Conservation (phyloP, 257 asterid species). For the Voacanga thouarsii region DNA sequence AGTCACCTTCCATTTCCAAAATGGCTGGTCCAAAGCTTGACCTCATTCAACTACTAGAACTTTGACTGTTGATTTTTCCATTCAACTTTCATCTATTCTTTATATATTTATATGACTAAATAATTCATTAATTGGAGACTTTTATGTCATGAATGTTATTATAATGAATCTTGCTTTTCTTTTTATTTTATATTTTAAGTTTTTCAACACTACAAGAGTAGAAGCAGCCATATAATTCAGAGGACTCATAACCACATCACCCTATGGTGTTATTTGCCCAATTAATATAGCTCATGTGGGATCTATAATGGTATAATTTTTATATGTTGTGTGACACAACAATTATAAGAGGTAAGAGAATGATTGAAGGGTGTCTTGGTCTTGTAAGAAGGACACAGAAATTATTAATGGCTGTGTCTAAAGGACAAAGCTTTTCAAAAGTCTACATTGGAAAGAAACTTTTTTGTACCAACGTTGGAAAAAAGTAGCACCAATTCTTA, state of each 20-base stretch:
- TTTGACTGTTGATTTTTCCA: neutral
- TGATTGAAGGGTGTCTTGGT: neutral
- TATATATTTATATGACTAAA: neutral
- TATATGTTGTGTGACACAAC: no score
- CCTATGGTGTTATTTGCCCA: no score
- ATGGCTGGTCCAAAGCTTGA: neutral
- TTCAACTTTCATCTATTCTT: neutral
- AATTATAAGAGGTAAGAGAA: neutral
- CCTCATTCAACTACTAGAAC: neutral
- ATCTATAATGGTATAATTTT: no score
- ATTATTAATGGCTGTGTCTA: neutral
- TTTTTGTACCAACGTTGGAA: neutral
- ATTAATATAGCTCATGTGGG: no score
- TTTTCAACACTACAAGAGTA: neutral
- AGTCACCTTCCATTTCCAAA: neutral
- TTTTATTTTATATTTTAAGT: neutral
- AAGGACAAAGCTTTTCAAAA: neutral
- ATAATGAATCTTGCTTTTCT: neutral
- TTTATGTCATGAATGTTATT: neutral
- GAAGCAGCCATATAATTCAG: neutral
- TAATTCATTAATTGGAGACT: neutral
- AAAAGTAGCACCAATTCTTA: neutral
- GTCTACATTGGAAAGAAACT: neutral
- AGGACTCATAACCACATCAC: neutral
- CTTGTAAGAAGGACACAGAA: neutral